Percentiles rank a stretch among this genome's conserved stretches.
These are phyloP conservation scores for Herpetospermum pedunculosum DNA, from an alignment of 306 rosid species.

Conservation along the genomic window DNA sequence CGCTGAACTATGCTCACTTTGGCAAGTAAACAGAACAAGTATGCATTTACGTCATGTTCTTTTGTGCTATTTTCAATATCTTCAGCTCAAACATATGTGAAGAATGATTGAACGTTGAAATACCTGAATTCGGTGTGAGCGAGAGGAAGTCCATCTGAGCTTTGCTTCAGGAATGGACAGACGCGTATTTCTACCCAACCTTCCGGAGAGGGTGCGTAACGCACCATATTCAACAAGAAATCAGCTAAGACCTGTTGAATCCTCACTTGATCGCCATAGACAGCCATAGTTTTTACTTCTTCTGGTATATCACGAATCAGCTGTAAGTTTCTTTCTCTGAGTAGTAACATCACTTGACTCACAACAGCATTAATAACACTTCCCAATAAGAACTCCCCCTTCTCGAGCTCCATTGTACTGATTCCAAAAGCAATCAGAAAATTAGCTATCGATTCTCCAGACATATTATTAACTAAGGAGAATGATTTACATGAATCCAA, in stretches of 20 bases:
- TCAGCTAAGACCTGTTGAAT: constrained; percentile 89
- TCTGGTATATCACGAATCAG: constrained; percentile 96
- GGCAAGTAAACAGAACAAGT: neutral
- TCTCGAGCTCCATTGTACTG: constrained; percentile 87
- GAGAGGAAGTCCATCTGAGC: constrained; percentile 44
- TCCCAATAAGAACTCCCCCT: constrained; percentile 74
- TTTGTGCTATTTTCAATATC: neutral
- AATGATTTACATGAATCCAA: neutral
- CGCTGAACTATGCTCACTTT: too few species aligned
- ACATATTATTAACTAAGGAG: neutral
- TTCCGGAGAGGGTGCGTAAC: constrained; percentile 76
- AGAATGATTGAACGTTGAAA: constrained; percentile 5
- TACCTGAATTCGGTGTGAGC: constrained; percentile 88
- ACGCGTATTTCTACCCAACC: constrained; percentile 97
- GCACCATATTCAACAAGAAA: constrained; percentile 85
- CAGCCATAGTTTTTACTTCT: constrained; percentile 82
- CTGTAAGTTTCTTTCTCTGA: constrained; percentile 82
- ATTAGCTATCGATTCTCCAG: constrained; percentile 13
- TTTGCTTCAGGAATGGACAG: constrained; percentile 57
- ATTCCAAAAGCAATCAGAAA: constrained; percentile 19
- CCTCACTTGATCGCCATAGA: constrained; percentile 88
- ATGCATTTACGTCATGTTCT: neutral
- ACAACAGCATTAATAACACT: constrained; percentile 92
- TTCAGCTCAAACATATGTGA: neutral
- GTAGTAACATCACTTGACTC: constrained; percentile 87